These are phyloP conservation scores for Sugiyamaella xylanicola DNA, from an alignment of 1,139 yeast species.

Conservation along the genomic window DNA sequence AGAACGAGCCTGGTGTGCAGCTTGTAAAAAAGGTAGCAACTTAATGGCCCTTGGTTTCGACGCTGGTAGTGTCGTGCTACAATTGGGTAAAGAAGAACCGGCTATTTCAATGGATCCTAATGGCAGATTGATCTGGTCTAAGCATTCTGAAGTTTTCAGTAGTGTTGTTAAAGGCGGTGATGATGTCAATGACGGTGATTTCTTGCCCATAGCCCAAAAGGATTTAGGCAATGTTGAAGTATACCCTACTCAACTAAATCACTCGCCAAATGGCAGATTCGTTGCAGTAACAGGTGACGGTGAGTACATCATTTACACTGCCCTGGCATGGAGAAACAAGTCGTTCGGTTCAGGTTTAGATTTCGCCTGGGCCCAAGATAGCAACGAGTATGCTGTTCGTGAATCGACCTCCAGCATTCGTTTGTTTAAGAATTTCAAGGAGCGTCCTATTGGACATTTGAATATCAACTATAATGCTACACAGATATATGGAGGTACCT, in stretches of 20 bases:
- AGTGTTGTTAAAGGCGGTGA: slow-evolving; percentile 74
- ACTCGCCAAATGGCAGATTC: slow-evolving; percentile 96
- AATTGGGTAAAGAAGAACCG: slow-evolving; percentile 93
- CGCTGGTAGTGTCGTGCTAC: slow-evolving; percentile 84
- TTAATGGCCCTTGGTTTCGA: slow-evolving; percentile 92
- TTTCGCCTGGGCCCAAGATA: slow-evolving; percentile 94
- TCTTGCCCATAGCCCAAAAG: slow-evolving; percentile 71
- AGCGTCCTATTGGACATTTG: slow-evolving; percentile 65
- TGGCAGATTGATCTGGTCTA: slow-evolving; percentile 89
- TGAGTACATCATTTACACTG: slow-evolving; percentile 92
- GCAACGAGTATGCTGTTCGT: slow-evolving; percentile 81
- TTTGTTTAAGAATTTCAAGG: slow-evolving; percentile 82
- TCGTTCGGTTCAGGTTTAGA: slow-evolving; percentile 88
- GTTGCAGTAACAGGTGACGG: slow-evolving; percentile 98
- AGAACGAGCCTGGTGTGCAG: slow-evolving; percentile 96
- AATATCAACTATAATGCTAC: slow-evolving; percentile 65
- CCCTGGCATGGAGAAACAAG: slow-evolving; percentile 97
- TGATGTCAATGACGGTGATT: slow-evolving; percentile 66
- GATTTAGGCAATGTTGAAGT: slow-evolving; percentile 92
- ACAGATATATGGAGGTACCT: slow-evolving; percentile 81
- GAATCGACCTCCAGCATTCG: slow-evolving; percentile 67
- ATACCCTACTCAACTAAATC: slow-evolving; percentile 82
- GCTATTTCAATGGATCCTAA: slow-evolving; percentile 89
- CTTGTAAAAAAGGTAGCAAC: slow-evolving; percentile 74
- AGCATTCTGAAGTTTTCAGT: slow-evolving; percentile 86